A percentile compares a stretch with the other conserved stretches of the same genome.
These are phyloP conservation scores for Ascosphaera pollenicola DNA, from an alignment of 2,329 filamentous ascomycete genomes.

Conservation along the genomic window DNA sequence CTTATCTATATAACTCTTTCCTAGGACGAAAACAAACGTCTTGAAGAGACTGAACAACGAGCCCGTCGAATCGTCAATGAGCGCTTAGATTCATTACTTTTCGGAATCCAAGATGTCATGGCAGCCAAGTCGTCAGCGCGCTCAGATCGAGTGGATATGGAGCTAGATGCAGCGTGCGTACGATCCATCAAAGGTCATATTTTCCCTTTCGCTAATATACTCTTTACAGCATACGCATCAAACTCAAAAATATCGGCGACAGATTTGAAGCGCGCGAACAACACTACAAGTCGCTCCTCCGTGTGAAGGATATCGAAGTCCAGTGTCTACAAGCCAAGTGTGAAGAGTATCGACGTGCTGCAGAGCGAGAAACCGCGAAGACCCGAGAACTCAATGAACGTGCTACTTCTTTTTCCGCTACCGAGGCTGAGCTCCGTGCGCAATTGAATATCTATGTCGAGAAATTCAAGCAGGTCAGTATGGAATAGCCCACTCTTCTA, in stretches of 20 bases:
- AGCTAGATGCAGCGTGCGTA: conserved; percentile 69
- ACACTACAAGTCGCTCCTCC: conserved; percentile 78
- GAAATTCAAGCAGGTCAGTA: conserved; percentile 92
- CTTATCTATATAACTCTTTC: no score
- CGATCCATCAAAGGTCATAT: conserved; percentile 1
- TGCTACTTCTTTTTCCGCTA: conserved; percentile 88
- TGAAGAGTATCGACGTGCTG: conserved; percentile 73
- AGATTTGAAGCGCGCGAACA: conserved; percentile 92
- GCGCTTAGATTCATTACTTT: conserved; percentile 57
- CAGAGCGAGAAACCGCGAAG: conserved; percentile 59
- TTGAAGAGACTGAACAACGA: conserved; percentile 66
- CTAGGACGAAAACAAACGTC: conserved; percentile 77
- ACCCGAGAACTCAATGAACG: conserved; percentile 74
- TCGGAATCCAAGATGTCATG: conserved; percentile 73
- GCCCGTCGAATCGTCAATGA: conserved; percentile 69
- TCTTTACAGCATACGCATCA: conserved; percentile 37
- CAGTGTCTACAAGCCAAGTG: conserved; percentile 75
- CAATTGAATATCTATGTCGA: conserved; percentile 98
- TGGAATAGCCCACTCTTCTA: conserved; percentile 1
- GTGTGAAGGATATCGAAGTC: conserved; percentile 88
- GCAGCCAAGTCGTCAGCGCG: conserved; percentile 67
- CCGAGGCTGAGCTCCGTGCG: conserved; percentile 76
- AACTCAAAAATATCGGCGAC: conserved; percentile 80
- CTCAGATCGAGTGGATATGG: conserved; percentile 60
- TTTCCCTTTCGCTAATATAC: conserved; percentile 4